Evolutionary conservation across 805 yeast genomes (phyloP), one percentile per base, ranked within the genome.

Genomic region (Candida cerambycidarum): DNA sequence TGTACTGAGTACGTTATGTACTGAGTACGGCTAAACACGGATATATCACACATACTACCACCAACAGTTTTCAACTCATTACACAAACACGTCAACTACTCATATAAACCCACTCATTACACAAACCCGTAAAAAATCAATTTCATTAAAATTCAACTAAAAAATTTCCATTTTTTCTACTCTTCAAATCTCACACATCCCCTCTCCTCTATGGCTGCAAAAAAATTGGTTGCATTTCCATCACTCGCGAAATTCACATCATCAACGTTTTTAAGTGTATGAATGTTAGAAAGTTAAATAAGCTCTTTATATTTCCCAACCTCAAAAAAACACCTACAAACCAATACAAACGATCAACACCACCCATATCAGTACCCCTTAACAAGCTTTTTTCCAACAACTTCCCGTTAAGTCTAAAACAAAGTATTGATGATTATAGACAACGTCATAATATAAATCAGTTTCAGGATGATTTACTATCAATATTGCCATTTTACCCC

Each of bases 341-440:
- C 10, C 50, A 49, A 16, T 79, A 78, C 51, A 73, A 62, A 45
- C 56, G 81, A 18, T 71, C 88, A 0, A 80, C 83, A 0, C 79
- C 83, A 17, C 90, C 90, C 1, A 71, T 83, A 0, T 86, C 88
- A 0, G 74, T 83, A 0, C 88, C 89, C 0, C 47, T 83, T 5
- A 58, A 66, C 16, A 76, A 78, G 50, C 67, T 84, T 11, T 59
- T 81, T 18, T 66, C 76, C 7, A 71, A 69, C 41, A 66, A 73
- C 33, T 85, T 85, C 55, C 92, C 92, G 0, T 62, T 83, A 10
- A 59, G 78, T 5, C 46, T 79, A 0, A 52, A 55, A 4, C 77
- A 81, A 35, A 81, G 86, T 14, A 51, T 77, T 18, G 56, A 57
- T n/a, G 85, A 85, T 59, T 85, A 67, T 52, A 45, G 56, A 6